These are phyloP conservation scores for Torrubiella hemipterigena DNA, from an alignment of 2,329 filamentous ascomycete genomes.

Conservation along the genomic window DNA sequence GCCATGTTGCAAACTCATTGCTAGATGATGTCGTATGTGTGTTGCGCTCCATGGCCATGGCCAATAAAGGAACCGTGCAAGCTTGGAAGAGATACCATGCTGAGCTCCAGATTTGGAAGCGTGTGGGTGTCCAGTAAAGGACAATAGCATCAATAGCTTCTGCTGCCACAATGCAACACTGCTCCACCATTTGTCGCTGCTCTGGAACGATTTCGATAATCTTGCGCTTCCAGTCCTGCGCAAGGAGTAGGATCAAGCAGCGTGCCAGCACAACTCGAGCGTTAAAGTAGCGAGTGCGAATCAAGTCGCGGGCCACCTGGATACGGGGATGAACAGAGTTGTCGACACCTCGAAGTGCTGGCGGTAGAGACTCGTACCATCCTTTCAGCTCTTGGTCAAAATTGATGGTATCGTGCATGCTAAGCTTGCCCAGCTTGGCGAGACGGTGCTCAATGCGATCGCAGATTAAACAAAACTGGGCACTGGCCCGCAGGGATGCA, in stretches of 20 bases:
- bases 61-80: constrained; percentile 16
- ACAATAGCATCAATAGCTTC: constrained; percentile 19
- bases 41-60: constrained; percentile 15
- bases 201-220: constrained; percentile 9
- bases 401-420: constrained; percentile 12
- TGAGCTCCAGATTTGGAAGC: constrained; percentile 18
- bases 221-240: constrained; percentile 10
- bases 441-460: constrained; percentile 17
- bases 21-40: constrained; percentile 5
- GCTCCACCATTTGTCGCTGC: constrained; percentile 11
- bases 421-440: constrained; percentile 14
- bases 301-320: constrained; percentile 15
- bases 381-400: constrained; percentile 15
- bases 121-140: constrained; percentile 18
- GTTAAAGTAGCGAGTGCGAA: constrained; percentile 18
- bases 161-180: constrained; percentile 13
- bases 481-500: constrained; percentile 14
- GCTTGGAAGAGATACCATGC: constrained; percentile 21
- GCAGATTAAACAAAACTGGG: constrained; percentile 16
- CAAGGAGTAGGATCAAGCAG: constrained; percentile 12
- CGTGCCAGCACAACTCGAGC: constrained; percentile 14
- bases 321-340: constrained; percentile 12
- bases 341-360: constrained; percentile 10
- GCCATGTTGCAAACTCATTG: constrained; percentile 9
- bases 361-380: constrained; percentile 14